Evolutionary conservation across 768 basidiomycete species (phyloP), one percentile per base, ranked within the genome.

Genomic region (Saitozyma podzolica): DNA sequence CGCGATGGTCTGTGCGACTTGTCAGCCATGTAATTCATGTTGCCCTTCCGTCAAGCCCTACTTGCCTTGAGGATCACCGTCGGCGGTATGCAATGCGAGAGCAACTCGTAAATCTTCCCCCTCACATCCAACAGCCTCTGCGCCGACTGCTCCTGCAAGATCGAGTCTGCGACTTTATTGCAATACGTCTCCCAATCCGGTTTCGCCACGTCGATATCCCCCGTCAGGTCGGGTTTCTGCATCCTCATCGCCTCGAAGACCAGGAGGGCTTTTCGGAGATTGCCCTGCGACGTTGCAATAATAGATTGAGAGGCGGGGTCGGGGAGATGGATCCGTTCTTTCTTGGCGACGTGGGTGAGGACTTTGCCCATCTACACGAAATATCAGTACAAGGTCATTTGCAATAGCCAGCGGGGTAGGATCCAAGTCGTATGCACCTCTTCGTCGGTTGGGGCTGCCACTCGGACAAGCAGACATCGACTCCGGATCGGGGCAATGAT

Each of bases 171-270:
- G 10, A 97, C 88, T 76, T 92, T 92, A 68, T 88, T 84, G 69
- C 94, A 96, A 76, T 96, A 99, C 10, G 89, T 90, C 79, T 99
- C 96, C 96, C 96, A 99, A 75, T 99, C 96, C n/a, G 96, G 93
- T 80, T 97, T 93, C 13, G 93, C 92, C 60, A 95, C 92, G 41
- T 85, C 84, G 60, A 92, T 80, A 45, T 89, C 81, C 40, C 90
- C 89, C 6, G 86, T 85, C 45, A 95, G 83, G 77, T 92, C 90
- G n/a, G 90, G 89, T 59, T 88, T 91, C 81, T 98, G 95, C 90
- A 96, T 96, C 76, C 92, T 92, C 70, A 98, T 83, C 14, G 96
- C 91, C 79, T 99, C 96, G 52, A 98, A 84, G 43, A 97, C 89
- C 29, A 99, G 85, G 62, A 99, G 83, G 0, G 95, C 96, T 80